Base-by-base conservation (phyloP, 179 eudicot species). In the Nepenthes alata region DNA sequence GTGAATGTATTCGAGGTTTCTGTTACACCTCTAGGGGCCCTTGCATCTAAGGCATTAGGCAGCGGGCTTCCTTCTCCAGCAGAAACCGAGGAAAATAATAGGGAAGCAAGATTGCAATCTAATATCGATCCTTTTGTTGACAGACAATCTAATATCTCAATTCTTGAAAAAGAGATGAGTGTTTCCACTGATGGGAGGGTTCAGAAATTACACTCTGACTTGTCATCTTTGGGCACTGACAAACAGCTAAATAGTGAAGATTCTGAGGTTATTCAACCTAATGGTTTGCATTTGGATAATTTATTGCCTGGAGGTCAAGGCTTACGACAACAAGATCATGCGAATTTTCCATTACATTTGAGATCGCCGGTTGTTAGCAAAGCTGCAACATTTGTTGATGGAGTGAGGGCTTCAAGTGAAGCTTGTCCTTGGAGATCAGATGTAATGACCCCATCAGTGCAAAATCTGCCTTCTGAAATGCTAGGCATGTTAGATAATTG, bases 401-500 rank as follows among this genome's bases (percentile, higher is more conserved):
- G 69, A 55, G 47, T 53, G 57, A 14, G 9, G 62, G 60, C 47
- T 70, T 35, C 70, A 11, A 49, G 35, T 15, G 77, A 57, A 13
- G 51, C 37, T n/a, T 35, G 53, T 50, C 63, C 60, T 63, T 58
- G 62, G 67, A 47, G 45, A 65, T 65, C 69, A 53, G 74, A 74
- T 65, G 44, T 56, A 13, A 58, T 53, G 66, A 53, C 58, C 56
- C 73, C 72, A 35, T 67, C 14, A 15, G 25, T 52, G n/a, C 85
- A 78, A 58, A 78, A 63, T 64, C 60, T 69, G 47, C 57, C 62
- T 35, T 70, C 72, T 62, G 78, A 70, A 70, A 63, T 58, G 53
- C 84, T 78, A 70, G 80, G 79, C 47, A 85, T 77, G 65, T 79
- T 85, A 55, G 80, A 79, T 73, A 67, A 50, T 62, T 86, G 82